Evolutionary conservation across 441 rosid species (phyloP).

Genomic region (Croton laevigatus): DNA sequence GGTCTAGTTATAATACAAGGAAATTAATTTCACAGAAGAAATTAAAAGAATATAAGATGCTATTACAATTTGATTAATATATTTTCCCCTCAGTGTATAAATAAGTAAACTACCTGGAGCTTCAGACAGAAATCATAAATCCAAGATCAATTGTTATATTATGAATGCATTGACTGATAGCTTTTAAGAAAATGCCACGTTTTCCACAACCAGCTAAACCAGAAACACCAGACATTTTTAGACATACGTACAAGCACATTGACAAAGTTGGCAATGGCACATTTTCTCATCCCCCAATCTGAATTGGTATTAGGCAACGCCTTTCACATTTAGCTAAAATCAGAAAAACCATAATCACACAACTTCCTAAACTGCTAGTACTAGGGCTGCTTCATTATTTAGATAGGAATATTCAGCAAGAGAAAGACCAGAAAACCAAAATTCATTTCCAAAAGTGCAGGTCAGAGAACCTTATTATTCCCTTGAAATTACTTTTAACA

Average conservation of each 20-base stretch:
- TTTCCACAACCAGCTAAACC: not conserved
- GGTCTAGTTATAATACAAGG: not conserved
- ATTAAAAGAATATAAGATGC: not conserved
- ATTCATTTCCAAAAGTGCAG: not conserved
- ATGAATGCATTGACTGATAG: not conserved
- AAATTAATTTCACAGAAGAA: not conserved
- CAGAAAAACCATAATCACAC: not conserved
- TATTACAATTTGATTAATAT: not conserved
- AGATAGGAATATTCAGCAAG: constrained; percentile 4
- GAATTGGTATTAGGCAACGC: not conserved
- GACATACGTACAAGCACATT: not conserved
- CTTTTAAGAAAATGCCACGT: not conserved
- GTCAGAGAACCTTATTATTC: not conserved
- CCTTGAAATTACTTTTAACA: not conserved
- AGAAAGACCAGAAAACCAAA: not conserved
- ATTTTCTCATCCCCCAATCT: not conserved
- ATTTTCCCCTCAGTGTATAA: not conserved
- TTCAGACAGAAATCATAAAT: constrained; percentile 3
- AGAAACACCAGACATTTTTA: not conserved
- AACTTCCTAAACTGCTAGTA: constrained; percentile 3
- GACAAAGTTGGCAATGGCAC: not conserved
- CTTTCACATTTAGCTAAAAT: not conserved
- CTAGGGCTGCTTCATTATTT: not conserved
- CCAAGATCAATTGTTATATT: not conserved
- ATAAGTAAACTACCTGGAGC: not conserved